These are phyloP conservation scores for Quercus ilex DNA, from an alignment of 306 rosid genomes.

Conservation along the genomic window DNA sequence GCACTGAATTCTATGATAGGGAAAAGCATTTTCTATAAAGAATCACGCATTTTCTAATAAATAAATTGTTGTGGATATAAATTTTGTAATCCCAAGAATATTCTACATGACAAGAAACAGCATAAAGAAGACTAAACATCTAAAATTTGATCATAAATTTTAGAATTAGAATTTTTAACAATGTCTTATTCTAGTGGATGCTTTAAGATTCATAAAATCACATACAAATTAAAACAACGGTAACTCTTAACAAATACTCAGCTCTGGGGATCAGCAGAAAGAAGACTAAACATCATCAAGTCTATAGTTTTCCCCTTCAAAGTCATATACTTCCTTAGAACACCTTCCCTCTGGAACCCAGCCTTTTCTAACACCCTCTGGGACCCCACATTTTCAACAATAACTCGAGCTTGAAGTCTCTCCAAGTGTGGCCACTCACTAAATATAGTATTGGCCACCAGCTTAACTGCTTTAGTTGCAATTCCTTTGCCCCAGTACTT, in stretches of 20 bases:
- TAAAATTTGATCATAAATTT: too few relatives aligned
- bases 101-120: too few relatives aligned
- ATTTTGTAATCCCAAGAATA: too few relatives aligned
- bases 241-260: not conserved
- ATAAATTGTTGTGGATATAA: too few relatives aligned
- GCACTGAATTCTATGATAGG: too few relatives aligned
- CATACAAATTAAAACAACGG: not conserved
- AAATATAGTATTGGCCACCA: conserved; percentile 41
- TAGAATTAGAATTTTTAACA: not conserved
- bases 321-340: conserved; percentile 42
- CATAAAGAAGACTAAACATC: too few relatives aligned
- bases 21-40: too few relatives aligned
- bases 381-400: conserved; percentile 58
- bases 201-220: not conserved
- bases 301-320: conserved; percentile 47
- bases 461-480: conserved; percentile 50
- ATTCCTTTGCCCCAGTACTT: conserved; percentile 75
- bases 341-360: conserved; percentile 65
- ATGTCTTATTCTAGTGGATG: not conserved
- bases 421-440: conserved; percentile 48
- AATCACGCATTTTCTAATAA: too few relatives aligned
- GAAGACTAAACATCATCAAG: conserved; percentile 42
- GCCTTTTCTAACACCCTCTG: conserved; percentile 65
- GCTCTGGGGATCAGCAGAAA: conserved; percentile 28
- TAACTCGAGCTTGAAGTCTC: conserved; percentile 68